phyloP scores from a whole-genome alignment of 2,329 filamentous ascomycete species.

The Tolypocladium amazonense region DNA sequence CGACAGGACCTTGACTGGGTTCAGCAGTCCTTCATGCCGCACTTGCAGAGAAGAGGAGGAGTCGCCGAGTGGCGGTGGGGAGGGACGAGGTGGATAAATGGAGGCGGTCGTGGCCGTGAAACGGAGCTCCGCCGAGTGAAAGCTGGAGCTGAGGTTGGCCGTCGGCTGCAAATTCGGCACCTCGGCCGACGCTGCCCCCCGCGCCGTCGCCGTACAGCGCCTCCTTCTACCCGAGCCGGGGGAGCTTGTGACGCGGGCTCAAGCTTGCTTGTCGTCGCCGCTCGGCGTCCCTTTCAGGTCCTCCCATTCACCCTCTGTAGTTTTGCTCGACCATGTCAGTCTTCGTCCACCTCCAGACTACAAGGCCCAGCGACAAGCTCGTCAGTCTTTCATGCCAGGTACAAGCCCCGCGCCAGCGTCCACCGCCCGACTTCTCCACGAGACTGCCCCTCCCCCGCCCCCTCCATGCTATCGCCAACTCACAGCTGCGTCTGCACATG shows the following conservation, averaged over 20 bases:
- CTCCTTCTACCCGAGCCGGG: not conserved
- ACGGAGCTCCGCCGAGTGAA: not conserved
- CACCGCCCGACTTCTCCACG: not conserved
- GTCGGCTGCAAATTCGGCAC: not conserved
- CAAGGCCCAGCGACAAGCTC: not conserved
- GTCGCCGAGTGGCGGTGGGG: not conserved
- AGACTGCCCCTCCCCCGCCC: not conserved
- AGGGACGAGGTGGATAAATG: not conserved
- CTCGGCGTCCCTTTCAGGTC: too few relatives aligned
- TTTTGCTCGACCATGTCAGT: not conserved
- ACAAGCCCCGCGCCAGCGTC: not conserved
- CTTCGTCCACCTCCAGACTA: not conserved
- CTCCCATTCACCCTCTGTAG: too few relatives aligned
- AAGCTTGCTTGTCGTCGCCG: too few relatives aligned
- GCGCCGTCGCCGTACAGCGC: not conserved
- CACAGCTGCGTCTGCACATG: not conserved
- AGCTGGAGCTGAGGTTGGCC: not conserved
- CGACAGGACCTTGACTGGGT: not conserved
- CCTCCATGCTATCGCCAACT: not conserved
- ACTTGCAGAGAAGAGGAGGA: not conserved
- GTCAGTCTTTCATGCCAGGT: not conserved
- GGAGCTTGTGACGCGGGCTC: not conserved
- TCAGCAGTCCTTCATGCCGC: not conserved
- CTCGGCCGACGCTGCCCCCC: not conserved
- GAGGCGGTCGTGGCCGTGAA: not conserved